A percentile compares a stretch with the other conserved stretches of the same genome.
These are phyloP conservation scores for Aspergillus floridensis DNA, from an alignment of 2,329 filamentous ascomycete genomes.

Conservation along the genomic window DNA sequence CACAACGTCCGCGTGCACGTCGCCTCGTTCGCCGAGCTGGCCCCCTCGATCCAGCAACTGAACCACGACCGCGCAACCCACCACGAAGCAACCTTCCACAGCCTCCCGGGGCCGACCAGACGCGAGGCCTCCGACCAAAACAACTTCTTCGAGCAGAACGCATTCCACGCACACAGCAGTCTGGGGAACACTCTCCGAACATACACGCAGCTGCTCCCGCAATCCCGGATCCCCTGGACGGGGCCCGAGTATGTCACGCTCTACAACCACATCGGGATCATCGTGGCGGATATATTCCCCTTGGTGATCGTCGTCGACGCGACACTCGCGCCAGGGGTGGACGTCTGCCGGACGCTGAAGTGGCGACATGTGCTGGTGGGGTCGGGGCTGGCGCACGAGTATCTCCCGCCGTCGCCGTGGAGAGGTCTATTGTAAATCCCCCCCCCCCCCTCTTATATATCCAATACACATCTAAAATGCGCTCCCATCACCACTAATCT, in stretches of 20 bases:
- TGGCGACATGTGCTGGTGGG: constrained; percentile 38
- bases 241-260: constrained; percentile 38
- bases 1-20: constrained; percentile 38
- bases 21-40: constrained; percentile 30
- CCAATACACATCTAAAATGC: too few relatives aligned
- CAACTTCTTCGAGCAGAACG: too few relatives aligned
- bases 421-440: constrained; percentile 20
- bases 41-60: constrained; percentile 13
- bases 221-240: constrained; percentile 27
- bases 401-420: constrained; percentile 32
- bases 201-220: constrained; percentile 11
- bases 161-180: constrained; percentile 11
- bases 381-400: constrained; percentile 47
- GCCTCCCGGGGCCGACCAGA: too few relatives aligned
- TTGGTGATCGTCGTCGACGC: constrained; percentile 41
- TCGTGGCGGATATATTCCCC: constrained; percentile 22
- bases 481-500: too few relatives aligned
- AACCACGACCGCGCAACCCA: not conserved
- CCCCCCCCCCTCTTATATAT: not conserved
- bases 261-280: constrained; percentile 28
- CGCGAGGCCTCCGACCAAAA: too few relatives aligned
- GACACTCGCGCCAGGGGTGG: constrained; percentile 40
- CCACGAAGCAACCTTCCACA: too few relatives aligned
- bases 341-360: constrained; percentile 37
- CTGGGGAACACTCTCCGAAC: constrained; percentile 29